Evolutionary conservation across 1,139 yeast genomes (phyloP), one percentile per base, ranked within the genome.

Genomic region (Schwanniomyces etchellsii): DNA sequence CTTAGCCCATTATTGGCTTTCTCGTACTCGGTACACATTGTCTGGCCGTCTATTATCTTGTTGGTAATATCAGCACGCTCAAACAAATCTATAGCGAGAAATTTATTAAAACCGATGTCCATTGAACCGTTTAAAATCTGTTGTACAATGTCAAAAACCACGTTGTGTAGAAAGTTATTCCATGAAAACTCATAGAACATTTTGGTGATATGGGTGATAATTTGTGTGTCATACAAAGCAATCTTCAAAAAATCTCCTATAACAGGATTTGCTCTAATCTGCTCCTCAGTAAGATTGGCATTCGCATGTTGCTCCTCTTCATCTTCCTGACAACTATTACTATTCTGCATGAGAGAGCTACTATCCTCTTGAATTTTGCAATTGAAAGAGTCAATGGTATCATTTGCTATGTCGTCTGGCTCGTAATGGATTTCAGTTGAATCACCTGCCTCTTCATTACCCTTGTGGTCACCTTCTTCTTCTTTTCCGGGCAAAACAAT

Each of bases 91-190:
- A 85, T 78, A 16, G 95, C 95, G 35, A 91, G 60, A 49, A 81
- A 89, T 47, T 84, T 81, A 60, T 91, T 91, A 64, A 82, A 91
- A 4, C 74, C 74, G 47, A 85, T 82, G 41, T 88, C 95, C 89
- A 91, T 85, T 13, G 95, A 84, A 1, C 97, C 98, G 56, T 88
- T 89, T 51, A 91, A 72, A 10, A 91, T 82, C 57, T 91, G 99
- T 58, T 93, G 99, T 24, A 91, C 94, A 43, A 91, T 85, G 57
- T 91, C 99, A 61, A 91, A 91, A 5, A 91, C 96, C 35, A 93
- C 98, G 50, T 91, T 91, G 59, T 91, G 99, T 59, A 94, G 69
- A 51, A 91, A 91, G 54, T 91, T 91, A 57, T 91, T 91, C 98
- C 99, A 91, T 4, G 98, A 98, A 57, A 88, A 91, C 45, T 74